These are phyloP conservation scores for Actinomucor elegans DNA, from an alignment of 371 early-diverging fungal genomes.

Conservation along the genomic window DNA sequence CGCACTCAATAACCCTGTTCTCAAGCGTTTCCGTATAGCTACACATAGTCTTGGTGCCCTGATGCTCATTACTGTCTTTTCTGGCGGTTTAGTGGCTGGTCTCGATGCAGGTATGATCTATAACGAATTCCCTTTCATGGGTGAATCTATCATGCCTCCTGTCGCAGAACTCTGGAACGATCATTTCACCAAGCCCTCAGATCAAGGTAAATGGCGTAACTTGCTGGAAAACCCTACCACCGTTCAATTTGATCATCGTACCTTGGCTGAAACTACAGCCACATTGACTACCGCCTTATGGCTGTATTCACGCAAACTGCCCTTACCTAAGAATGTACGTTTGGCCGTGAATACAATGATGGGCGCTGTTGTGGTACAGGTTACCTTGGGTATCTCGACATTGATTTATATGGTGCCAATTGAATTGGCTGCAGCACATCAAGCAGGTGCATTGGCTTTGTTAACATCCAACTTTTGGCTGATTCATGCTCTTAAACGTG, in stretches of 20 bases:
- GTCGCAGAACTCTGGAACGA: slow-evolving; percentile 69
- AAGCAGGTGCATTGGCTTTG: slow-evolving; percentile 90
- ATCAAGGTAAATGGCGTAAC: slow-evolving; percentile 75
- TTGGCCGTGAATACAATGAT: slow-evolving; percentile 75
- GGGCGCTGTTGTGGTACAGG: slow-evolving; percentile 74
- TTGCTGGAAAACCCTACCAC: slow-evolving; percentile 91
- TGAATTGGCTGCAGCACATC: slow-evolving; percentile 92
- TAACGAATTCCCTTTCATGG: slow-evolving; percentile 95
- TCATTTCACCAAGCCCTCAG: slow-evolving; percentile 54
- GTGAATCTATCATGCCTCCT: slow-evolving; percentile 73
- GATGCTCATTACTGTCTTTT: slow-evolving; percentile 85
- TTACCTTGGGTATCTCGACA: slow-evolving; percentile 88
- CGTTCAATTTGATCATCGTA: slow-evolving; percentile 94
- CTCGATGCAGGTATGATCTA: slow-evolving; percentile 96
- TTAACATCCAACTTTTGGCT: slow-evolving; percentile 81
- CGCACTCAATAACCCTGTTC: slow-evolving; percentile 55
- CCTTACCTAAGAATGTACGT: slow-evolving; percentile 68
- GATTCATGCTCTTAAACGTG: slow-evolving; percentile 72
- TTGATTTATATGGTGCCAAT: slow-evolving; percentile 93
- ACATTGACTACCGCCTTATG: slow-evolving; percentile 72
- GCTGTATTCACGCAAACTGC: slow-evolving; percentile 68
- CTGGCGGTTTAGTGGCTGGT: slow-evolving; percentile 97
- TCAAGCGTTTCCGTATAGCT: slow-evolving; percentile 60
- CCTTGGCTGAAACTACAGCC: slow-evolving; percentile 84
- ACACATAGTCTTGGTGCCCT: slow-evolving; percentile 66